Evolutionary conservation across 257 asterid genomes (phyloP).

Genomic region (Ocimum tenuiflorum): DNA sequence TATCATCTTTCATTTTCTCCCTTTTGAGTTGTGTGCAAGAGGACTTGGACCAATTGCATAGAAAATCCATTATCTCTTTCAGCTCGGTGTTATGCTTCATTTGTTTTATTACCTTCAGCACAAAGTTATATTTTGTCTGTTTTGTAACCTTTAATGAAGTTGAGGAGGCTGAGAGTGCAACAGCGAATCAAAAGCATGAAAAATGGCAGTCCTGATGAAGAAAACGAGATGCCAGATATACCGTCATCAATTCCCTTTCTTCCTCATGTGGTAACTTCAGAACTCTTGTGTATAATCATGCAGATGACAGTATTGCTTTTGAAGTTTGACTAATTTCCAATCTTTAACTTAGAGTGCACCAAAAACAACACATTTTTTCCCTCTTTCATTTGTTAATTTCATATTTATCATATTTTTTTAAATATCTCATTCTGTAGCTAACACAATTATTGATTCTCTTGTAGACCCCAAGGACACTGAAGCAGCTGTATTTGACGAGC

Average conservation of each 20-base stretch:
- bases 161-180: conserved; percentile 82
- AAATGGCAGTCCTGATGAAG: conserved; percentile 31
- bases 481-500: conserved; percentile 82
- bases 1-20: neutral
- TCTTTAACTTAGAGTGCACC: neutral
- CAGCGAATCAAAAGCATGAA: conserved; percentile 51
- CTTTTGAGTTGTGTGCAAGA: neutral
- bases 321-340: neutral
- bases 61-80: neutral
- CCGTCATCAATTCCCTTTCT: conserved; percentile 89
- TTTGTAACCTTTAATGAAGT: conserved; percentile 27
- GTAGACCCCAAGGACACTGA: conserved; percentile 75
- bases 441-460: conserved; percentile 15
- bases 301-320: neutral
- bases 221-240: conserved; percentile 84
- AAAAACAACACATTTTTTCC: neutral
- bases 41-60: neutral
- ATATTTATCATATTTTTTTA: neutral
- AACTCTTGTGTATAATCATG: conserved; percentile 5
- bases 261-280: conserved; percentile 62
- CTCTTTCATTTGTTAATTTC: neutral
- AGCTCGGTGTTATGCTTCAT: no score
- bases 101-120: neutral
- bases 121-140: neutral
- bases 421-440: conserved; percentile 4